Conservation (phyloP, 176 grass and related monocot species). For the Rhipidocladum racemiflorum region DNA sequence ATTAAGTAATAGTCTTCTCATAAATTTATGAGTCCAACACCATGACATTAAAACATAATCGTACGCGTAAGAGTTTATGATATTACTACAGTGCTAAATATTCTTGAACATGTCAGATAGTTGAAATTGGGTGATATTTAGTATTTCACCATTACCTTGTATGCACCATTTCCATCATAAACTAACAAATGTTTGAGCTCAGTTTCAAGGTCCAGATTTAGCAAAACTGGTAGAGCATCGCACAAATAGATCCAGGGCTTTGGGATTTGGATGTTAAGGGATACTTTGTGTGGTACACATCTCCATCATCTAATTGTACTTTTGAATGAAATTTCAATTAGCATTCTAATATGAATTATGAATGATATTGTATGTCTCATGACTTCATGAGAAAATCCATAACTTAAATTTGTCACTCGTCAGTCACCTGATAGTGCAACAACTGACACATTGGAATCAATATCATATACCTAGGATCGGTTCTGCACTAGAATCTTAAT, state of each 20-base stretch:
- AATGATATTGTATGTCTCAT: neutral
- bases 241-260: neutral
- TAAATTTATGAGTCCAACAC: neutral
- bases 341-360: neutral
- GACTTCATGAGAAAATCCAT: conserved; percentile 1
- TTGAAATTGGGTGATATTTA: neutral
- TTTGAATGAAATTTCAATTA: conserved; percentile 1
- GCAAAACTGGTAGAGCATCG: neutral
- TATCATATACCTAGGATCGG: neutral
- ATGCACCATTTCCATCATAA: neutral
- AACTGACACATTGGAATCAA: neutral
- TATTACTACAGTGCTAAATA: conserved; percentile 1
- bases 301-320: conserved; percentile 1
- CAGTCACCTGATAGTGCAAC: neutral
- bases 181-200: neutral
- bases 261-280: neutral
- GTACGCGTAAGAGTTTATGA: neutral
- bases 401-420: neutral
- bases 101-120: neutral
- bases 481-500: neutral
- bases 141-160: neutral
- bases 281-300: neutral
- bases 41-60: neutral
- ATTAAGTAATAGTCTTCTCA: neutral
- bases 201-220: neutral